Evolutionary conservation across 1,284 basidiomycete genomes (phyloP).

Genomic region (Tylopilus orsonianus): DNA sequence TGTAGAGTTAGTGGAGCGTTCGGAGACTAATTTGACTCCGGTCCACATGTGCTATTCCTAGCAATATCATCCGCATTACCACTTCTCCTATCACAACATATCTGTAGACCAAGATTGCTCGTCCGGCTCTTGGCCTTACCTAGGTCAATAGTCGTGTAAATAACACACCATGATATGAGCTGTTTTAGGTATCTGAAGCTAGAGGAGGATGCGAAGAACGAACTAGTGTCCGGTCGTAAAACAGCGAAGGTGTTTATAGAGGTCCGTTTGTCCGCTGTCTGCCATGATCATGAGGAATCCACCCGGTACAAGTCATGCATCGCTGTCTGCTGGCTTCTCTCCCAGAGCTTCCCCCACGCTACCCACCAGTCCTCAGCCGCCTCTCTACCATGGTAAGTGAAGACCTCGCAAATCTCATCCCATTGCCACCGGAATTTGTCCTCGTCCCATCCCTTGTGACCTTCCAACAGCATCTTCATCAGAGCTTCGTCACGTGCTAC

Average conservation of each 20-base stretch:
- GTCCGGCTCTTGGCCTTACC: background rate
- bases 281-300: conserved; percentile 4
- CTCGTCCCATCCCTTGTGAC: conserved; percentile 35
- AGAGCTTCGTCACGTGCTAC: conserved; percentile 41
- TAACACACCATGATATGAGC: background rate
- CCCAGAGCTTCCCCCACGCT: conserved; percentile 41
- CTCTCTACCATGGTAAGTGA: conserved; percentile 45
- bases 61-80: conserved; percentile 22
- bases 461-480: conserved; percentile 25
- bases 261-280: background rate
- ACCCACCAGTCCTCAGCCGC: conserved; percentile 50
- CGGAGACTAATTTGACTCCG: conserved; percentile 6
- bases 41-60: conserved; percentile 10
- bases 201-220: background rate
- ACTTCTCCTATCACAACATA: conserved; percentile 5
- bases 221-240: conserved; percentile 1
- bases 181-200: conserved; percentile 2
- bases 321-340: conserved; percentile 28
- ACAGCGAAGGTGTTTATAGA: conserved; percentile 8
- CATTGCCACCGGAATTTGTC: conserved; percentile 38
- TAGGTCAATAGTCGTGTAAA: conserved; percentile 3
- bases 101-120: conserved; percentile 1
- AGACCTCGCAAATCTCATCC: conserved; percentile 43
- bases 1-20: conserved; percentile 13
- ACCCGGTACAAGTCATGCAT: conserved; percentile 9